These are phyloP conservation scores for Cynara cardunculus DNA, from an alignment of 129 eudicot species.

Conservation along the genomic window DNA sequence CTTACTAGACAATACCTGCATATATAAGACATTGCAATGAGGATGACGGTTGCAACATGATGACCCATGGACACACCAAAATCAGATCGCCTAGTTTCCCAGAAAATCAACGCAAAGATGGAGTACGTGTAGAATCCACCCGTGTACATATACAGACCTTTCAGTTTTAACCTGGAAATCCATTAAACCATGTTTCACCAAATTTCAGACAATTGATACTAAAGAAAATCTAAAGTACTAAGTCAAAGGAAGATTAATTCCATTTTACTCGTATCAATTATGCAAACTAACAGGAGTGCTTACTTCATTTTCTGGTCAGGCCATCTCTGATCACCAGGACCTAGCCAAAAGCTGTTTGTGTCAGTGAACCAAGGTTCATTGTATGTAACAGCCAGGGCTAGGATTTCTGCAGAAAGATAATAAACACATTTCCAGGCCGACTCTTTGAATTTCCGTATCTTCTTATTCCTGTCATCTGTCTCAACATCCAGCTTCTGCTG, in stretches of 20 bases:
- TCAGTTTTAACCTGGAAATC: conserved; percentile 70
- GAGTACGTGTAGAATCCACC: conserved; percentile 93
- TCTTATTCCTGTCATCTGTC: conserved; percentile 60
- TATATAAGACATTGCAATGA: conserved; percentile 72
- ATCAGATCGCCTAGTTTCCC: conserved; percentile 98
- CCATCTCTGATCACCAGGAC: conserved; percentile 88
- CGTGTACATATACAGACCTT: conserved; percentile 75
- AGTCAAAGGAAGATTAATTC: background rate
- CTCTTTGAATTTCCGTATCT: conserved; percentile 78
- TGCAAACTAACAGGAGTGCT: conserved; percentile 9
- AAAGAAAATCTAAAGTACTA: background rate
- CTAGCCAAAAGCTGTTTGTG: conserved; percentile 75
- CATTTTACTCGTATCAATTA: background rate
- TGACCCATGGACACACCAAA: conserved; percentile 99
- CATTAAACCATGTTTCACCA: conserved; percentile 7
- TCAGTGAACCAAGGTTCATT: conserved; percentile 90
- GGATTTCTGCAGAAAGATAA: conserved; percentile 78
- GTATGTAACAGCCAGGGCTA: conserved; percentile 71
- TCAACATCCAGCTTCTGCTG: conserved; percentile 41
- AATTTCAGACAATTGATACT: background rate
- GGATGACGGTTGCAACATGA: conserved; percentile 76
- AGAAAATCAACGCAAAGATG: conserved; percentile 84
- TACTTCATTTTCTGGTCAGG: conserved; percentile 81
- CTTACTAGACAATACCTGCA: conserved; percentile 43
- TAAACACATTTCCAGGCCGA: conserved; percentile 95